Evolutionary conservation across 1,139 yeast species (phyloP).

Genomic region (Insectozyma bohioensis): DNA sequence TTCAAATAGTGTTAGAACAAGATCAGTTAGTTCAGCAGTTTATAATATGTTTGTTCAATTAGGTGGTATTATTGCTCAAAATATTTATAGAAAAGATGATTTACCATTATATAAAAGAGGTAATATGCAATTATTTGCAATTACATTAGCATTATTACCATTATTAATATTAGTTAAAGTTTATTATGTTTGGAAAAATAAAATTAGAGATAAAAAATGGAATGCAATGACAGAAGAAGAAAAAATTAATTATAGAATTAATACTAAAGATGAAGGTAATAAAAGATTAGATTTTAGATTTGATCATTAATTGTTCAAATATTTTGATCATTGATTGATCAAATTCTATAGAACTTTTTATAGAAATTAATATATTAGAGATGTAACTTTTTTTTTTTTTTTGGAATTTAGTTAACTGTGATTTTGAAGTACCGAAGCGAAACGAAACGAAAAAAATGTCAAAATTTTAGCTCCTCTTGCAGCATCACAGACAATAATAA

Average conservation of each 20-base stretch:
- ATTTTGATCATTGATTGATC: too few species aligned
- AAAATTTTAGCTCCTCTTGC: too few species aligned
- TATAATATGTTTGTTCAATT: conserved; percentile 63
- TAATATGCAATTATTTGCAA: conserved; percentile 27
- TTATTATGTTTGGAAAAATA: conserved; percentile 51
- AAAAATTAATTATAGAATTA: conserved; percentile 39
- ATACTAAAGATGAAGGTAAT: conserved; percentile 52
- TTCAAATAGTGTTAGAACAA: conserved; percentile 55
- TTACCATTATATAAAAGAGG: conserved; percentile 59
- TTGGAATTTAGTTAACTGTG: too few species aligned
- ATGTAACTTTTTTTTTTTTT: too few species aligned
- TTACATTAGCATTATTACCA: conserved; percentile 19
- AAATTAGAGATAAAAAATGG: conserved; percentile 46
- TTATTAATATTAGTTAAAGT: conserved; percentile 21
- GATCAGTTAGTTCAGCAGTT: conserved; percentile 49
- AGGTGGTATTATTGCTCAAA: conserved; percentile 49
- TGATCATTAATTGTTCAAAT: conserved; percentile 19
- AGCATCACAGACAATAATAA: too few species aligned
- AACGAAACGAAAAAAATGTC: too few species aligned
- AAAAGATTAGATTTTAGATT: conserved; percentile 53
- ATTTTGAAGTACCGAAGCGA: too few species aligned
- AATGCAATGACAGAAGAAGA: conserved; percentile 45
- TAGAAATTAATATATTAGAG: too few species aligned
- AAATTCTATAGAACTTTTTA: too few species aligned
- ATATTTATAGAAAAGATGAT: conserved; percentile 56